Evolutionary conservation across 495 filamentous ascomycete species (phyloP).

Genomic region (Immersiella caudata): DNA sequence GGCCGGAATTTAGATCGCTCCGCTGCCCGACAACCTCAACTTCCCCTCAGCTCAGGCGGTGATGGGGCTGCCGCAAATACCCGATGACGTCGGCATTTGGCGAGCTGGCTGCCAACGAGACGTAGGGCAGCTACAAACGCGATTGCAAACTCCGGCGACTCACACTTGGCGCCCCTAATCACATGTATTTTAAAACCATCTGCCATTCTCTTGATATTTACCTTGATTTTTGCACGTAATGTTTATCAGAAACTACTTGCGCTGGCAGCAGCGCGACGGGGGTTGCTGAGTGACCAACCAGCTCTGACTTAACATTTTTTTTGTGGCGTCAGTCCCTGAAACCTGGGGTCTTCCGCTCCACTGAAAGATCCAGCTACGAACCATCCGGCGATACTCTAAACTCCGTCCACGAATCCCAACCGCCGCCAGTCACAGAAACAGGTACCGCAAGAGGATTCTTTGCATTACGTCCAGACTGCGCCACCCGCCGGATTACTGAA

Average conservation of each 20-base stretch:
- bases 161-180: not conserved
- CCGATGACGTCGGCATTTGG: constrained; percentile 11
- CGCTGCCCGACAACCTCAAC: constrained; percentile 24
- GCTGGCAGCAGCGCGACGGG: not conserved
- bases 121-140: not conserved
- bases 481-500: not conserved
- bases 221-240: not conserved
- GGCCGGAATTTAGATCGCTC: constrained; percentile 35
- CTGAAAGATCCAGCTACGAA: not conserved
- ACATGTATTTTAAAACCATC: not conserved
- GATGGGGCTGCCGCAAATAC: constrained; percentile 2
- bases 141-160: not conserved
- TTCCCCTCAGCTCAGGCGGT: not conserved
- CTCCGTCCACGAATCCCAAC: not conserved
- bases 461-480: not conserved
- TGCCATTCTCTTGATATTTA: not conserved
- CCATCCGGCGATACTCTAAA: constrained; percentile 10
- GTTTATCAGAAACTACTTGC: not conserved
- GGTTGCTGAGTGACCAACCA: not conserved
- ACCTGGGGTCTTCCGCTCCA: not conserved
- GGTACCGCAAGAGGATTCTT: not conserved
- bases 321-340: not conserved
- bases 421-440: not conserved
- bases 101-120: constrained; percentile 8
- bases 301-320: not conserved